Evolutionary conservation across 164 flowering plant genomes (phyloP).

Genomic region (Vitis amurensis): DNA sequence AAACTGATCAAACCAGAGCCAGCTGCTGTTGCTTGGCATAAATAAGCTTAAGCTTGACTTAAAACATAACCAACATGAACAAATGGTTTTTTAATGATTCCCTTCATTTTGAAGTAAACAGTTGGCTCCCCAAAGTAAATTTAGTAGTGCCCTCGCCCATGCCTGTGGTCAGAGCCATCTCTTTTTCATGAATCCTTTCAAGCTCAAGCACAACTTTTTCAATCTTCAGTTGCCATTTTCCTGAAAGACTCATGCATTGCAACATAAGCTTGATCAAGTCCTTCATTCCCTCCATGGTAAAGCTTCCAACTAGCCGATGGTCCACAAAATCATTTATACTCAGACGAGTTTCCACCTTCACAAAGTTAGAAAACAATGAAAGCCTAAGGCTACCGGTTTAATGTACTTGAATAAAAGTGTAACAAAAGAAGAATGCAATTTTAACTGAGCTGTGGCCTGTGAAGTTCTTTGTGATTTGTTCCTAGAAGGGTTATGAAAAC

Average conservation of each 20-base stretch:
- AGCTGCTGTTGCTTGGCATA: background rate
- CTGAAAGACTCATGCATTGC: slow-evolving; percentile 48
- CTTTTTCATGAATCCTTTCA: slow-evolving; percentile 56
- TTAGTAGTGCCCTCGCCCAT: slow-evolving; percentile 59
- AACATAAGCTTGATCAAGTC: slow-evolving; percentile 49
- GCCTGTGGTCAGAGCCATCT: slow-evolving; percentile 55
- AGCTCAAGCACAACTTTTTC: slow-evolving; percentile 48
- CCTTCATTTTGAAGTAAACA: slow-evolving; percentile 38
- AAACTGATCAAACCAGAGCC: slow-evolving; percentile 5
- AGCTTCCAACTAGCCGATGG: slow-evolving; percentile 46
- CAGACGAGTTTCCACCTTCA: slow-evolving; percentile 50
- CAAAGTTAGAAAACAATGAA: slow-evolving; percentile 4
- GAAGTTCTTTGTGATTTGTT: background rate
- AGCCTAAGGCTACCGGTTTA: background rate
- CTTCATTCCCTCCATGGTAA: slow-evolving; percentile 56
- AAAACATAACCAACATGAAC: slow-evolving; percentile 7
- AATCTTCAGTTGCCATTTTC: slow-evolving; percentile 52
- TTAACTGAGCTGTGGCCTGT: no score
- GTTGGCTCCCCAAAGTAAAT: slow-evolving; percentile 57
- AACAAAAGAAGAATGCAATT: background rate
- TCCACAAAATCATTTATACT: slow-evolving; percentile 46
- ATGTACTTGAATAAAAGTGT: background rate
- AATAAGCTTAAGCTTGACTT: slow-evolving; percentile 9
- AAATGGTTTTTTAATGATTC: background rate
- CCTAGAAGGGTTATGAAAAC: background rate